These are phyloP conservation scores for Astrocystis sublimbata DNA, from an alignment of 495 filamentous ascomycete genomes.

Conservation along the genomic window DNA sequence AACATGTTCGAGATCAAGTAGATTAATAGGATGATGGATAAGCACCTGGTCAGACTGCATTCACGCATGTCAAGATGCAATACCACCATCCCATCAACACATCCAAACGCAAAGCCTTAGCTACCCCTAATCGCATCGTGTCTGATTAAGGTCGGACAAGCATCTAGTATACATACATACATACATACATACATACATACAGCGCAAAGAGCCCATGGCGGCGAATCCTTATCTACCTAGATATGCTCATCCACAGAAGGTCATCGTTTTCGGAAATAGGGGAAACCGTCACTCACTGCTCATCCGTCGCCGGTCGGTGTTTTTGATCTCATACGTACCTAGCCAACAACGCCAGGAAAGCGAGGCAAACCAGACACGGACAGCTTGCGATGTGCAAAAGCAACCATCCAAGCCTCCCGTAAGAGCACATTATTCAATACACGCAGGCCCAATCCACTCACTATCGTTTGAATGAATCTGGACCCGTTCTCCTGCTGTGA, in stretches of 20 bases:
- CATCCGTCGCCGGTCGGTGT: slow-evolving; percentile 12
- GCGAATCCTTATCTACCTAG: not conserved
- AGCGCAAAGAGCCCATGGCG: not conserved
- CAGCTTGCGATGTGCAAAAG: slow-evolving; percentile 19
- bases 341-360: slow-evolving; percentile 28
- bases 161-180: slow-evolving; percentile 29
- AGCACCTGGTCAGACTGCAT: no score
- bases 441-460: not conserved
- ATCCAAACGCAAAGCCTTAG: no score
- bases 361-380: no score
- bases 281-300: not conserved
- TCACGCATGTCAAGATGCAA: no score
- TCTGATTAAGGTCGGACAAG: no score
- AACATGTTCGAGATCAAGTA: no score
- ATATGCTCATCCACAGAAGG: not conserved
- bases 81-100: no score
- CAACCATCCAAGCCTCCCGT: not conserved
- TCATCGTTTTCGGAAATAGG: not conserved
- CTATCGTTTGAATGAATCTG: not conserved
- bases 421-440: slow-evolving; percentile 13
- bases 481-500: not conserved
- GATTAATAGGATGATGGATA: no score
- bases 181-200: no score
- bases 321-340: slow-evolving; percentile 26
- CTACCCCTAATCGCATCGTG: no score